Evolutionary conservation across 306 rosid species (phyloP).

Genomic region (Prunus davidiana): DNA sequence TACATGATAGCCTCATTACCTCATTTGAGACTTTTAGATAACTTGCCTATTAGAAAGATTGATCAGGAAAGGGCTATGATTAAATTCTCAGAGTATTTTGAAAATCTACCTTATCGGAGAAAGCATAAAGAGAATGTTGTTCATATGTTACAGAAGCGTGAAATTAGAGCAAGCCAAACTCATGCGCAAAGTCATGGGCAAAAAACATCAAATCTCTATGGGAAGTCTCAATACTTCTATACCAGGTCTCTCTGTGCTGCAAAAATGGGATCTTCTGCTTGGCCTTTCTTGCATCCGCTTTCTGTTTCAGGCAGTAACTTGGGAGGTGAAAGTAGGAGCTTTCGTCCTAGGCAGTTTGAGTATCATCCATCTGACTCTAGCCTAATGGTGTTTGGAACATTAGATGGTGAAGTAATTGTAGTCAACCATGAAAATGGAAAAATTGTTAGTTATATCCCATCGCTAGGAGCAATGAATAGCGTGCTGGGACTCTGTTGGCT

Average conservation of each 20-base stretch:
- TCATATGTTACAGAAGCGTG: conserved; percentile 61
- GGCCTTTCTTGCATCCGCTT: conserved; percentile 72
- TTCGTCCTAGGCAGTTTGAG: conserved; percentile 88
- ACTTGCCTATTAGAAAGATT: conserved; percentile 48
- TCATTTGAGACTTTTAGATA: conserved; percentile 57
- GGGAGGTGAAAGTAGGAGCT: conserved; percentile 46
- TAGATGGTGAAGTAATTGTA: conserved; percentile 82
- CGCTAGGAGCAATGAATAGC: conserved; percentile 80
- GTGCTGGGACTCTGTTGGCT: conserved; percentile 92
- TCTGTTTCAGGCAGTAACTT: conserved; percentile 43
- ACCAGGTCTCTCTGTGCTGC: conserved; percentile 76
- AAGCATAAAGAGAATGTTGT: conserved; percentile 62
- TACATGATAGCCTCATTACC: conserved; percentile 76
- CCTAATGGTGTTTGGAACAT: conserved; percentile 80
- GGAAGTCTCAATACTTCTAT: conserved; percentile 54
- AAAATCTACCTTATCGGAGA: conserved; percentile 66
- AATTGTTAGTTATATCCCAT: conserved; percentile 60
- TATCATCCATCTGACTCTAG: conserved; percentile 78
- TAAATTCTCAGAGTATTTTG: conserved; percentile 53
- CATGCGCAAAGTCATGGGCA: conserved; percentile 29
- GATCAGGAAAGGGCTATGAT: conserved; percentile 62
- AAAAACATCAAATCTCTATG: conserved; percentile 34
- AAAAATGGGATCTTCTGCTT: conserved; percentile 69
- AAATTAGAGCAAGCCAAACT: conserved; percentile 51
- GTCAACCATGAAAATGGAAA: conserved; percentile 73